Base-by-base conservation (phyloP, 1,139 yeast species). In the Fermentozyma sake region DNA sequence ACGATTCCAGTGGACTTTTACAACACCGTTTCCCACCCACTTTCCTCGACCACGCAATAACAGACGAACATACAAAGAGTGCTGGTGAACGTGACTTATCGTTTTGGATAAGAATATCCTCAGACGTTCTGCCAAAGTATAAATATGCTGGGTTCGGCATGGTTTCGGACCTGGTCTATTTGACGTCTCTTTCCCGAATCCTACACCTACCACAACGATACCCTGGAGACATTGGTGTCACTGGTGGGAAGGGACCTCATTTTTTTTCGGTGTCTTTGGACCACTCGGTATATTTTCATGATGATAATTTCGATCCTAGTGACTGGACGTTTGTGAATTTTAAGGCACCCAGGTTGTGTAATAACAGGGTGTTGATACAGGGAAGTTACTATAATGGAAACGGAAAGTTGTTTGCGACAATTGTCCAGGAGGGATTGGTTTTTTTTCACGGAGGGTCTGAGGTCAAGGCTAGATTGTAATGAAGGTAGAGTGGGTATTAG, bases 351-450 rank as follows among this genome's bases (percentile, higher is more conserved):
- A 48, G 67, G 23, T 51, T 61, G 29, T 41, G 58, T 32, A 66
- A 65, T 37, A 61, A 63, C 44, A 47, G 72, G 28, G 69, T 54
- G 6, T 44, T 64, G 35, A 49, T 62, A 23, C 50, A 47, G 20
- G 68, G 61, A 5, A 52, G 55, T 13, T 54, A 58, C 38, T 65
- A 55, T 38, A 58, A 58, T 29, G 37, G 45, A 23, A 50, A 50
- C 18, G 67, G 66, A 7, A 50, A 51, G 27, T 48, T 61, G 30
- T 51, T 63, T 22, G 71, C 70, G 11, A 48, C 59, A n/a, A 57
- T 62, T 14, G 58, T 56, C 12, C 72, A 66, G 44, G 72, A 66
- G 41, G 69, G 69, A 2, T 46, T 65, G 30, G 59, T 61, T 3
- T 58, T 57, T 29, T 57, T 65, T 39, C 50, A 47, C 29, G 34